phyloP scores from a whole-genome alignment of 345 rosid species.

The Trapa incisa region DNA sequence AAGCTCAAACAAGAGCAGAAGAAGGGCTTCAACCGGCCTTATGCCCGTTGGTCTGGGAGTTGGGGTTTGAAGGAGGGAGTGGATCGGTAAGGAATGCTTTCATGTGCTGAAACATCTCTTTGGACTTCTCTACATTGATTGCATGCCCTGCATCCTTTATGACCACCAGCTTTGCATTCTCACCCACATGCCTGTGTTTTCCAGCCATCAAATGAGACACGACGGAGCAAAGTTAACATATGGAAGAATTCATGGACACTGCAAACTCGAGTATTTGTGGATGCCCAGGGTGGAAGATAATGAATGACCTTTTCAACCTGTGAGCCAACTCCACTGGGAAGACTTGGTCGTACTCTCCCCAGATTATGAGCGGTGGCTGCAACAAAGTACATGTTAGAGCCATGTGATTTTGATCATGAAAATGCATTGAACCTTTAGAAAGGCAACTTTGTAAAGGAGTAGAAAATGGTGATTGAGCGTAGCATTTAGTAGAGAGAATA shows the following conservation, averaged over 20 bases:
- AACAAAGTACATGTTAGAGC: slow-evolving; percentile 4
- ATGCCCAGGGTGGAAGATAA: not conserved
- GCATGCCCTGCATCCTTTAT: slow-evolving; percentile 76
- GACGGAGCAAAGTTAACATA: not conserved
- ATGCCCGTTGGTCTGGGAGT: slow-evolving; percentile 14
- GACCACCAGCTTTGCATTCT: slow-evolving; percentile 37
- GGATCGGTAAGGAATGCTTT: slow-evolving; percentile 48
- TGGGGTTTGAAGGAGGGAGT: slow-evolving; percentile 11
- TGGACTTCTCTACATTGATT: slow-evolving; percentile 56
- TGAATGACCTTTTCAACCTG: slow-evolving; percentile 46
- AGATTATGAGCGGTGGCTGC: slow-evolving; percentile 60
- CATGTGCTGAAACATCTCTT: slow-evolving; percentile 47
- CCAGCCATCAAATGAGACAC: not conserved
- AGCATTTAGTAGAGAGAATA: not conserved
- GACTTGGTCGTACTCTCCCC: slow-evolving; percentile 78
- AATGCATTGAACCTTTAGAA: not conserved
- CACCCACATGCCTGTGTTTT: slow-evolving; percentile 48
- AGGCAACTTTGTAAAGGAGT: not conserved
- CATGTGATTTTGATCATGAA: not conserved
- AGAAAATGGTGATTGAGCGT: not conserved
- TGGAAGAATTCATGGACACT: not conserved
- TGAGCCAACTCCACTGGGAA: slow-evolving; percentile 72
- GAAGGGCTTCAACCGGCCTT: slow-evolving; percentile 21
- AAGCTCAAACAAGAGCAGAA: not conserved
- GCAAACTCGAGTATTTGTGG: not conserved